Evolutionary conservation across 495 filamentous ascomycete genomes (phyloP), one percentile per base, ranked within the genome.

Genomic region (Trichoderma gamsii): DNA sequence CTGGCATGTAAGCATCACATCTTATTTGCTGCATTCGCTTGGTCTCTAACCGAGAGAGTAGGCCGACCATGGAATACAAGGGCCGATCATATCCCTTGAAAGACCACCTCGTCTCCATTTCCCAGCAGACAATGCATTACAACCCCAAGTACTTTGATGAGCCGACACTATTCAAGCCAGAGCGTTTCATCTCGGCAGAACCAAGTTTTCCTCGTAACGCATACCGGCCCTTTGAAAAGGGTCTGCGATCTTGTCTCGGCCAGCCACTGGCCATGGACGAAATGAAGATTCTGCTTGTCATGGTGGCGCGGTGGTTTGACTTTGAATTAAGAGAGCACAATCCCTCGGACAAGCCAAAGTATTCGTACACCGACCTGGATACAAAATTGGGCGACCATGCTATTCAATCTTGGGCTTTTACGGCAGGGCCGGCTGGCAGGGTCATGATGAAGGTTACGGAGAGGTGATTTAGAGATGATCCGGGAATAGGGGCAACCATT

Each of bases 131-230:
- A 38, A 38, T 38, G 35, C 78, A 81, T 18, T 74, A 72, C 3
- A 75, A 75, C 43, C 71, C 74, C 0, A 18, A 46, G 0, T 71
- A 63, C 29, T 83, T 80, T 79, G 69, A 70, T 0, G 74, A 72
- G 3, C 72, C 73, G 5, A 72, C 73, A 3, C 74, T 72, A 13
- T 83, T 82, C 59, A 25, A 75, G 5, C 82, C 82, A 2, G 78
- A 82, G 61, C 76, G 82, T 0, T 84, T 76, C 64, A 67, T 81
- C 6, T 71, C 73, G 4, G 69, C 69, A 1, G 72, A 72, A 41
- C 68, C 49, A 21, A 71, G 27, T 3, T 16, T 64, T 18, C 29
- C 61, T 4, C 35, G 61, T 4, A 16, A 23, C 8, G 11, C 16
- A 15, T 64, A 18, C 11, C 23, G 61, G 3, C 11, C 61, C 8